Conservation (phyloP, 1,139 yeast genomes). For the Scheffersomyces lignicola region DNA sequence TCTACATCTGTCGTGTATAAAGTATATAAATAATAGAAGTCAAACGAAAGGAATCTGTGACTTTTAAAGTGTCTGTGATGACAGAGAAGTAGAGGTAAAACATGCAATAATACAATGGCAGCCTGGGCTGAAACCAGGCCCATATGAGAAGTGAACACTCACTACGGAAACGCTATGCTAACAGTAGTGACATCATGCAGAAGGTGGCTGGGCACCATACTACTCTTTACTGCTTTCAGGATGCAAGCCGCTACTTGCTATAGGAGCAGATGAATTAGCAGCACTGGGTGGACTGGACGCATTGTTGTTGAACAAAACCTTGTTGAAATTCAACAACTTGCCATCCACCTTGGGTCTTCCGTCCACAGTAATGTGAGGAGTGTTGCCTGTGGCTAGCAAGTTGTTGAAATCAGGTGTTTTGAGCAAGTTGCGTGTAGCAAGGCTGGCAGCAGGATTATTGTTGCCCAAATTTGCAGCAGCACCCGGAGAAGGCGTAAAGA, state of each 20-base stretch:
- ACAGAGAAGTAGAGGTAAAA: too few relatives aligned
- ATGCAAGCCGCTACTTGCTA: background rate
- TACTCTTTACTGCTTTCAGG: too few relatives aligned
- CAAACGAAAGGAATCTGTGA: too few relatives aligned
- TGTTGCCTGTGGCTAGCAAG: slow-evolving; percentile 21
- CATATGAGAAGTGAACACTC: too few relatives aligned
- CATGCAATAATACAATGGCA: too few relatives aligned
- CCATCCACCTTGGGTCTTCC: slow-evolving; percentile 38
- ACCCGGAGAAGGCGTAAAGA: slow-evolving; percentile 74
- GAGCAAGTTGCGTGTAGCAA: slow-evolving; percentile 27
- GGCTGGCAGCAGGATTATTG: background rate
- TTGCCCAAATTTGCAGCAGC: slow-evolving; percentile 19
- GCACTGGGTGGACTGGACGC: slow-evolving; percentile 5
- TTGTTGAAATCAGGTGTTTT: slow-evolving; percentile 47
- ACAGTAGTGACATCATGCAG: too few relatives aligned
- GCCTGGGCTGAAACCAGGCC: too few relatives aligned
- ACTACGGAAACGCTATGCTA: too few relatives aligned
- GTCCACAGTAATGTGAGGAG: slow-evolving; percentile 11
- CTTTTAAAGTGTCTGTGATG: too few relatives aligned
- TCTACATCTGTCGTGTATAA: too few relatives aligned
- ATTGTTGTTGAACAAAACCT: slow-evolving; percentile 27
- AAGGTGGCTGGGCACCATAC: too few relatives aligned
- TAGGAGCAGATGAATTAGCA: background rate
- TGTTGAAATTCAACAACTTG: slow-evolving; percentile 46
- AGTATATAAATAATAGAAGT: too few relatives aligned